A percentile compares a stretch with the other conserved stretches of the same genome.
These are phyloP conservation scores for Epichloe coenophiala DNA, from an alignment of 2,329 filamentous ascomycete genomes.

Conservation along the genomic window DNA sequence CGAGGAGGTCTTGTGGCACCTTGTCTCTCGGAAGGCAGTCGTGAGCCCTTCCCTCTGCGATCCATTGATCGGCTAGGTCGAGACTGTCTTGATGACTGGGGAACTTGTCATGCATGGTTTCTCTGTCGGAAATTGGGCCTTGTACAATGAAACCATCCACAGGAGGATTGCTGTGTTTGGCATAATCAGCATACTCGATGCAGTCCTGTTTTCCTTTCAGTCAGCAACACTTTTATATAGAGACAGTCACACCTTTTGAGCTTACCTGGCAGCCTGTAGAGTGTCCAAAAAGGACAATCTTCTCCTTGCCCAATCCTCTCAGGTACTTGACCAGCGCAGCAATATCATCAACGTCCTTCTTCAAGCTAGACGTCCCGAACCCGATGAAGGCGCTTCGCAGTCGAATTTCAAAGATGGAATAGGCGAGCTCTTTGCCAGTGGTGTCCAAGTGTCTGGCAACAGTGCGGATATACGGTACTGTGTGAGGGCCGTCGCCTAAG, in stretches of 20 bases:
- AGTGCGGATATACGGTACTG: conserved; percentile 40
- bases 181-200: conserved; percentile 37
- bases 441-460: conserved; percentile 31
- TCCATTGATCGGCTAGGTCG: conserved; percentile 37
- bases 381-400: conserved; percentile 39
- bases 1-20: conserved; percentile 26
- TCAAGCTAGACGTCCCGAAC: conserved; percentile 36
- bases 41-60: conserved; percentile 36
- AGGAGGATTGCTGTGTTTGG: conserved; percentile 30
- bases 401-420: conserved; percentile 43
- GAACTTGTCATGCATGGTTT: conserved; percentile 39
- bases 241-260: neutral
- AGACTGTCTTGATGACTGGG: conserved; percentile 32
- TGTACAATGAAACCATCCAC: conserved; percentile 71
- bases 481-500: conserved; percentile 55
- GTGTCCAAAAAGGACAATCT: conserved; percentile 43
- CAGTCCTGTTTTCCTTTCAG: conserved; percentile 30
- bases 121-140: conserved; percentile 65
- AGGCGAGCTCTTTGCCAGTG: conserved; percentile 22
- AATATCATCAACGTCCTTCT: conserved; percentile 40
- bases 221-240: neutral
- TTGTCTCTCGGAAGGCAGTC: conserved; percentile 39
- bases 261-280: conserved; percentile 44
- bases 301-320: conserved; percentile 33
- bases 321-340: conserved; percentile 39